A percentile compares a stretch with the other conserved stretches of the same genome.
phyloP scores from a whole-genome alignment of 305 asterid species.

The Fraxinus ornus region DNA sequence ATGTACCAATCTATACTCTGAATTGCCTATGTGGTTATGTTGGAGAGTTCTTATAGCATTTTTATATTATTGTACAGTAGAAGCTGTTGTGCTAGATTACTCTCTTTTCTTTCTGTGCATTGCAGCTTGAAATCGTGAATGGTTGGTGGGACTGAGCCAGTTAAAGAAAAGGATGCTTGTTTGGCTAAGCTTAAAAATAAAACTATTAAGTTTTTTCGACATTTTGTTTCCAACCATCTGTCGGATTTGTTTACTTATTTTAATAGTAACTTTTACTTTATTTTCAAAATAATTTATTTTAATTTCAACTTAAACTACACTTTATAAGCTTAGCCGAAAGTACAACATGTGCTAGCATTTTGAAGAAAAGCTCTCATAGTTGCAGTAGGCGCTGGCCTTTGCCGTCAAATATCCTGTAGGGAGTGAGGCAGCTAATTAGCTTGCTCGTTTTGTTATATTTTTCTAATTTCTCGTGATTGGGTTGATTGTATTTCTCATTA shows the following conservation, averaged over 20 bases:
- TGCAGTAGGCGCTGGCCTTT: neutral
- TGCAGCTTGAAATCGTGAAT: neutral
- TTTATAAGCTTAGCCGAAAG: neutral
- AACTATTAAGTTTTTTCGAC: neutral
- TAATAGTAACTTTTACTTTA: neutral
- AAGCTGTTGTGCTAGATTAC: neutral
- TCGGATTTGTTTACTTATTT: neutral
- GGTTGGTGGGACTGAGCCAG: neutral
- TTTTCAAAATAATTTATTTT: neutral
- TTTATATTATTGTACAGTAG: conserved; percentile 17
- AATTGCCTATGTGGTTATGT: conserved; percentile 2
- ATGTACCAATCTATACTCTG: conserved; percentile 15
- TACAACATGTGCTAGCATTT: neutral
- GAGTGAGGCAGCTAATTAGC: neutral
- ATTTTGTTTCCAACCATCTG: neutral
- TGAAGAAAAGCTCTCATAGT: neutral
- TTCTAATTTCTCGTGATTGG: neutral
- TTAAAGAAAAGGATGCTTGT: neutral
- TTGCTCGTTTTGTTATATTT: neutral
- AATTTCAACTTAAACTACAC: neutral
- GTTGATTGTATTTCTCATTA: neutral
- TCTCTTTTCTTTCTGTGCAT: neutral
- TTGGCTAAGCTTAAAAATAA: neutral
- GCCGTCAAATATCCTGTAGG: neutral
- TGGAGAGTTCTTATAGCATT: conserved; percentile 15